These are phyloP conservation scores for Botrytis aclada DNA, from an alignment of 2,329 filamentous ascomycete genomes.

Conservation along the genomic window DNA sequence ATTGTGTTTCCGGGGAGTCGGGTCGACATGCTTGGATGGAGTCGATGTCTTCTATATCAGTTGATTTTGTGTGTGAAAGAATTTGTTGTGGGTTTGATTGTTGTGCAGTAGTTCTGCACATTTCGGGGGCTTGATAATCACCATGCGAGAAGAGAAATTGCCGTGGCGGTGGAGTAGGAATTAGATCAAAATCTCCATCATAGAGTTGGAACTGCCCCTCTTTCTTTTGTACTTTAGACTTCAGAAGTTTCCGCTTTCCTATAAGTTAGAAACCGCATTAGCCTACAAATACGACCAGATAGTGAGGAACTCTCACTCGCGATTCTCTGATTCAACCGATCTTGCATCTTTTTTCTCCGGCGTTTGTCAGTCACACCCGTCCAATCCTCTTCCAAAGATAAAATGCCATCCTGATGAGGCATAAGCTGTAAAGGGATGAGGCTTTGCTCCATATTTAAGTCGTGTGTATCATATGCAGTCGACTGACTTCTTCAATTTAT, in stretches of 20 bases:
- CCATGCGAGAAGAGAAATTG: neutral
- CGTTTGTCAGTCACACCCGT: neutral
- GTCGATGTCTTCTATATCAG: neutral
- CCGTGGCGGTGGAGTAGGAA: neutral
- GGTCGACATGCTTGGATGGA: neutral
- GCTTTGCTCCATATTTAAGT: neutral
- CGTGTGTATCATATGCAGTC: neutral
- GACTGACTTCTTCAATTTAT: neutral
- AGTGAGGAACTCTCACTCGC: neutral
- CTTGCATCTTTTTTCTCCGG: neutral
- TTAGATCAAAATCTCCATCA: neutral
- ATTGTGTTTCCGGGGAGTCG: neutral
- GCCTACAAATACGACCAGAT: neutral
- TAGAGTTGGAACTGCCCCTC: neutral
- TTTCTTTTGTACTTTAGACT: neutral
- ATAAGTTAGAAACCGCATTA: neutral
- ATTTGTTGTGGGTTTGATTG: neutral
- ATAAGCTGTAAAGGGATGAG: neutral
- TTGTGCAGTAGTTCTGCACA: neutral
- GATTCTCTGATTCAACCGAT: neutral
- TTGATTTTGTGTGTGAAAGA: neutral
- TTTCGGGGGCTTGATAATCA: neutral
- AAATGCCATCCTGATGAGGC: neutral
- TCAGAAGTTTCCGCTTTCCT: neutral
- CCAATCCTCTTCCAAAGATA: neutral